Evolutionary conservation across 495 filamentous ascomycete genomes (phyloP), one percentile per base, ranked within the genome.

Genomic region (Hypomontagnella submonticulosa): DNA sequence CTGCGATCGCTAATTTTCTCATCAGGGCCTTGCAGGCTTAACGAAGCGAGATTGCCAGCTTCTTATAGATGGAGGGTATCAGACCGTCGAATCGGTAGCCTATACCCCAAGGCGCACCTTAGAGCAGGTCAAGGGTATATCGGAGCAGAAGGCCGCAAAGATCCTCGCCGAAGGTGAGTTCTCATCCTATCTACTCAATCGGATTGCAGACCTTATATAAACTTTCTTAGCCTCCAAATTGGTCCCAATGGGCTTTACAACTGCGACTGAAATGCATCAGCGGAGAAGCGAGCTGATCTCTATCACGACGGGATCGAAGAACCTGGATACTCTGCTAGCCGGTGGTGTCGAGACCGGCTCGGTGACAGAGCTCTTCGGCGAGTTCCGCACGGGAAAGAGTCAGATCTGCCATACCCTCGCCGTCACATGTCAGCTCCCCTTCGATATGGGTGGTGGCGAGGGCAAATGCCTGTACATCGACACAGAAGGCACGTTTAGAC

Each of bases 401-500:
- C 95, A 99, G 73, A 94, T 99, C 47, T 98, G 96, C 70, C 96
- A 98, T 72, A 99, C 95, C 0, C 86, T 98, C n/a, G 95, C 96
- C 1, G 95, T 99, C 9, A 99, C 96, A 20, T 99, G 95, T 63
- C 95, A 99, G 71, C 73, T 99, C 34, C 95, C 95, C 2, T 98
- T 98, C 71, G 95, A 99, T 71, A 97, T 98, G 96, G 95, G 95
- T 52, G 95, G 95, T 38, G 95, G 96, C 6, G 95, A 99, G 77
- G 95, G 95, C 11, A 99, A 99, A 73, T 98, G 96, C 73, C 82
- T 98, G n/a, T 99, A 98, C 73, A 98, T 99, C 68, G 95, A 99
- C 69, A 98, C 95, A 0, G 95, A 99, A 76, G 95, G 96, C 52
- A 99, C 95, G 5, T 99, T 99, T 72, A 87, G 94, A 51, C 95